Evolutionary conservation across 2,329 filamentous ascomycete genomes (phyloP).

Genomic region (Trichoderma koningii): DNA sequence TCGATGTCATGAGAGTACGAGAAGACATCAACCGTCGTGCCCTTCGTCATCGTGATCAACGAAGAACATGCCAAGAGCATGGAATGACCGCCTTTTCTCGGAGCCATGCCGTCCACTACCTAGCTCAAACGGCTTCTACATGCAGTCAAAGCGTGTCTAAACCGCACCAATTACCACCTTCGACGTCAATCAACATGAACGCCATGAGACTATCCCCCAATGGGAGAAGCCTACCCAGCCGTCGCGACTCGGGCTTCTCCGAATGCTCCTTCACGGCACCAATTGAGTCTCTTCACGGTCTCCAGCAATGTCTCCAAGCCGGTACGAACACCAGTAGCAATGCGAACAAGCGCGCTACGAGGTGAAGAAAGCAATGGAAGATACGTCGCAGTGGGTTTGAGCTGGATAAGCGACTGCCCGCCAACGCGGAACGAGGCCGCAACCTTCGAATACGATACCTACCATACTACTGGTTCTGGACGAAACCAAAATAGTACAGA

Average conservation of each 20-base stretch:
- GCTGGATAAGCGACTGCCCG: background rate
- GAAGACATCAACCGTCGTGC: no score
- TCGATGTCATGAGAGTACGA: no score
- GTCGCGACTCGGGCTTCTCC: slow-evolving; percentile 3
- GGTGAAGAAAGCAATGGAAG: background rate
- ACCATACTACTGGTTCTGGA: background rate
- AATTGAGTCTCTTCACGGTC: background rate
- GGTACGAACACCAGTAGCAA: no score
- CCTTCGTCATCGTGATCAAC: no score
- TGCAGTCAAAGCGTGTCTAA: background rate
- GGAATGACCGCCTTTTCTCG: no score
- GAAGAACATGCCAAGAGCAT: no score
- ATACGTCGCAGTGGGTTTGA: background rate
- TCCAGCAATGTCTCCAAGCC: background rate
- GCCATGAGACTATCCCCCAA: slow-evolving; percentile 1
- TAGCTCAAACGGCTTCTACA: background rate
- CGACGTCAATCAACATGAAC: slow-evolving; percentile 17
- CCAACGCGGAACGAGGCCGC: slow-evolving; percentile 1
- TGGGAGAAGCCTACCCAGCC: background rate
- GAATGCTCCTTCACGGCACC: background rate
- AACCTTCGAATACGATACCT: background rate
- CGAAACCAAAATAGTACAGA: background rate
- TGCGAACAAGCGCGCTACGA: no score
- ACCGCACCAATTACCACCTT: background rate
- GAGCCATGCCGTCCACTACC: no score